These are phyloP conservation scores for Brassica carinata DNA, from an alignment of 345 rosid genomes.

Conservation along the genomic window DNA sequence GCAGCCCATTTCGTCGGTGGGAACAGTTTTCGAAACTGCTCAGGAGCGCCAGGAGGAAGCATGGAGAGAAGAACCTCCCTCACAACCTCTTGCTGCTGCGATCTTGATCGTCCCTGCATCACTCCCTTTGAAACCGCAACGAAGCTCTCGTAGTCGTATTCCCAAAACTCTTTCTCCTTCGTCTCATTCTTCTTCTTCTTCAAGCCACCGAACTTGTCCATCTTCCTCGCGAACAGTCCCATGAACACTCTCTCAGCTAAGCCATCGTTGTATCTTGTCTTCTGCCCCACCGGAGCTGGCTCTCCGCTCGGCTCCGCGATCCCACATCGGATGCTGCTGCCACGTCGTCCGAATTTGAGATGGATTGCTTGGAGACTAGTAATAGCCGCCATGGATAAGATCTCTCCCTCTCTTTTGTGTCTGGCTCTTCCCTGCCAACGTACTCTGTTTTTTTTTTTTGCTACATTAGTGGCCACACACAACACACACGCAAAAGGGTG, in stretches of 20 bases:
- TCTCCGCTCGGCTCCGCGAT: conserved; percentile 78
- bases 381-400: conserved; percentile 59
- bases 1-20: conserved; percentile 97
- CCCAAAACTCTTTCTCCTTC: conserved; percentile 53
- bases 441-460: conserved; percentile 6
- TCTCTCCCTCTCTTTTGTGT: not conserved
- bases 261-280: conserved; percentile 78
- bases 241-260: conserved; percentile 78
- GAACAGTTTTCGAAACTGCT: conserved; percentile 88
- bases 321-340: conserved; percentile 49
- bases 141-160: conserved; percentile 75
- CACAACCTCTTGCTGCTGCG: conserved; percentile 83
- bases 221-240: conserved; percentile 82
- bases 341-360: conserved; percentile 24
- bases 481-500: conserved; percentile 6
- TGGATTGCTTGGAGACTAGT: conserved; percentile 51
- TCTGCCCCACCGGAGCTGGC: conserved; percentile 91
- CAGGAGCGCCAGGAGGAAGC: conserved; percentile 96
- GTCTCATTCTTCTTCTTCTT: conserved; percentile 25
- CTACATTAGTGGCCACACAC: conserved; percentile 29
- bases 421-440: conserved; percentile 12
- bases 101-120: conserved; percentile 71
- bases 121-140: conserved; percentile 86
- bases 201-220: conserved; percentile 78
- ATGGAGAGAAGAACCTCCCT: conserved; percentile 88